phyloP scores from a whole-genome alignment of 805 yeast genomes.

The Barnettozyma sp. region DNA sequence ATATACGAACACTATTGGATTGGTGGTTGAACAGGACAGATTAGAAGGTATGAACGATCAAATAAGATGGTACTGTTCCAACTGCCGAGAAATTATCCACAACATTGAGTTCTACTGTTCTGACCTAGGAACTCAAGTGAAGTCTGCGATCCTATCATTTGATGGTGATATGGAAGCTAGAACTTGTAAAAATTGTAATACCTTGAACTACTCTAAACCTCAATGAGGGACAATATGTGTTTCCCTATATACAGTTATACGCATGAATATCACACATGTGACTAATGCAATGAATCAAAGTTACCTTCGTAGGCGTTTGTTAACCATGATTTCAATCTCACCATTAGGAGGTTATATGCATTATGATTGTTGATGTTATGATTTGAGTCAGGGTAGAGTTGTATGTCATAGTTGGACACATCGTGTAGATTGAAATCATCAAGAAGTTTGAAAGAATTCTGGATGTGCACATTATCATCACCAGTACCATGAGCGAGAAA shows the following conservation, averaged over 20 bases:
- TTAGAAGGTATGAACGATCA: conserved; percentile 65
- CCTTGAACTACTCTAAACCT: conserved; percentile 62
- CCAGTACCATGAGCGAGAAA: conserved; percentile 77
- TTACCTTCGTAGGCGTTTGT: conserved; percentile 45
- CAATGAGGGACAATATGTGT: conserved; percentile 20
- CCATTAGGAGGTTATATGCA: conserved; percentile 68
- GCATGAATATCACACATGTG: not conserved
- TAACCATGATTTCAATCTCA: conserved; percentile 56
- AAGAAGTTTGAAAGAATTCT: conserved; percentile 55
- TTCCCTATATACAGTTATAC: not conserved
- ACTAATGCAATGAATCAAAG: conserved; percentile 18
- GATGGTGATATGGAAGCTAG: conserved; percentile 56
- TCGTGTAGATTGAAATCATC: conserved; percentile 46
- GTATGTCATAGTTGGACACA: conserved; percentile 78
- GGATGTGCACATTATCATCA: conserved; percentile 79
- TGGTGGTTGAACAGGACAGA: conserved; percentile 89
- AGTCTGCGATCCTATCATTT: conserved; percentile 67
- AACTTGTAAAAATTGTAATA: conserved; percentile 72
- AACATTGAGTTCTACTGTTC: conserved; percentile 66
- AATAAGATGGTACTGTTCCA: conserved; percentile 81
- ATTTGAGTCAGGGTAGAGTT: conserved; percentile 88
- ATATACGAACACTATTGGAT: conserved; percentile 77
- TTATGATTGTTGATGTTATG: conserved; percentile 78
- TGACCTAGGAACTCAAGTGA: conserved; percentile 88
- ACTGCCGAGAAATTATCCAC: conserved; percentile 57